Conservation (phyloP, 2,329 filamentous ascomycete species). For the Myriosclerotinia curreyana region DNA sequence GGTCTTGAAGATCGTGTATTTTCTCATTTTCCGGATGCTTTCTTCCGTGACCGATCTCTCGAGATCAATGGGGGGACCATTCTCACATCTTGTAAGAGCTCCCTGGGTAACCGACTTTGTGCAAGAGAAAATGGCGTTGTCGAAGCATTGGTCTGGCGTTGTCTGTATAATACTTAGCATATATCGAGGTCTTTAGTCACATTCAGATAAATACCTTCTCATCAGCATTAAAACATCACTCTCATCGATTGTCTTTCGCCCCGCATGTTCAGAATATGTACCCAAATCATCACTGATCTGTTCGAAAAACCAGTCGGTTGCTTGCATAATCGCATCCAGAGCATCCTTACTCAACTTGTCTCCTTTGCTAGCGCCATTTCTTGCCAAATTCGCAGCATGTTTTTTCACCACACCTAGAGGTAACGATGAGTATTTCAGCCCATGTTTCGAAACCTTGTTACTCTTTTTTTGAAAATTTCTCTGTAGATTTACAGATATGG, state of each 20-base stretch:
- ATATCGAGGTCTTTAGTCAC: neutral
- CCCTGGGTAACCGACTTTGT: slow-evolving; percentile 74
- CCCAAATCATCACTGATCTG: slow-evolving; percentile 77
- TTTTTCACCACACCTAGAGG: slow-evolving; percentile 72
- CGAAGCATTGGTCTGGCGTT: slow-evolving; percentile 68
- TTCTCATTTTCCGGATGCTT: slow-evolving; percentile 39
- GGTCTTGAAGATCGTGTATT: slow-evolving; percentile 52
- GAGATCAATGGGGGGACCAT: slow-evolving; percentile 59
- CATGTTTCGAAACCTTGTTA: slow-evolving; percentile 63
- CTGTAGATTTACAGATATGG: neutral
- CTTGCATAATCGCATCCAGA: slow-evolving; percentile 70
- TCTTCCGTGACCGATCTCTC: slow-evolving; percentile 38
- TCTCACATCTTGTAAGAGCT: slow-evolving; percentile 77
- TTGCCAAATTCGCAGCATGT: slow-evolving; percentile 67
- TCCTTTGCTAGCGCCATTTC: slow-evolving; percentile 62
- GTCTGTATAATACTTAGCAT: slow-evolving; percentile 53
- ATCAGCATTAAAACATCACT: slow-evolving; percentile 79
- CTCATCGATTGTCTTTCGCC: slow-evolving; percentile 81
- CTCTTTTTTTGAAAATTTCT: slow-evolving; percentile 42
- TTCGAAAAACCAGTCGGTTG: slow-evolving; percentile 90
- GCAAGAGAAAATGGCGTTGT: slow-evolving; percentile 84
- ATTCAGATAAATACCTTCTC: slow-evolving; percentile 60
- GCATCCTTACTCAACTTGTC: slow-evolving; percentile 71
- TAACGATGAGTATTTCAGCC: slow-evolving; percentile 72
- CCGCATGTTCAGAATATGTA: slow-evolving; percentile 77